phyloP scores from a whole-genome alignment of 2,329 filamentous ascomycete genomes.

The Penicillium corylophilum region DNA sequence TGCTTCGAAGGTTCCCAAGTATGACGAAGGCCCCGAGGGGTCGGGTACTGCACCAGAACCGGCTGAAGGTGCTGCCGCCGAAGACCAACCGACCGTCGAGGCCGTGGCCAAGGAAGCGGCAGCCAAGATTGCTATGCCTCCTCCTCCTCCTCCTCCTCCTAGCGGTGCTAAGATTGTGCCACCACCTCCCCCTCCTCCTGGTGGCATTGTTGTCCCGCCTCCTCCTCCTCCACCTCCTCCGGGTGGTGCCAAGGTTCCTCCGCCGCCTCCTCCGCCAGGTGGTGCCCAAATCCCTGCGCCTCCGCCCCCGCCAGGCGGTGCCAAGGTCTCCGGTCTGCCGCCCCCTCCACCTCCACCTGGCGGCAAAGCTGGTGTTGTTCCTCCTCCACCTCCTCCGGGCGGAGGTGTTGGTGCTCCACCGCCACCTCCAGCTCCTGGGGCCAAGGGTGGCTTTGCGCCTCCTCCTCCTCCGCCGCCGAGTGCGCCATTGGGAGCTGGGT shows the following conservation, averaged over 20 bases:
- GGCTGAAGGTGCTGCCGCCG: conserved; percentile 51
- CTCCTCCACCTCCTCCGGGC: conserved; percentile 38
- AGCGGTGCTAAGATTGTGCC: conserved; percentile 16
- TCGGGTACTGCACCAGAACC: conserved; percentile 7
- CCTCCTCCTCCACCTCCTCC: conserved; percentile 45
- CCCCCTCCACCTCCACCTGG: conserved; percentile 49
- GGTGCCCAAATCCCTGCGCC: conserved; percentile 48
- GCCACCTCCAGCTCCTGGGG: conserved; percentile 42
- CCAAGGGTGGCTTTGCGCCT: conserved; percentile 47
- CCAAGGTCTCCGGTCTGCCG: conserved; percentile 37
- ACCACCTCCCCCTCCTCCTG: conserved; percentile 48
- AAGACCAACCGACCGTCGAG: conserved; percentile 17
- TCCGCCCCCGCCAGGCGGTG: conserved; percentile 45
- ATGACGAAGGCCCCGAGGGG: conserved; percentile 51
- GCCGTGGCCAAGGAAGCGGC: conserved; percentile 9
- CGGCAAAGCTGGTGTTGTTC: conserved; percentile 31
- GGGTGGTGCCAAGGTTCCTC: conserved; percentile 42
- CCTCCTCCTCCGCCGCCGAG: conserved; percentile 67
- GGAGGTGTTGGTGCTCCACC: conserved; percentile 32
- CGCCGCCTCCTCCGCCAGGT: conserved; percentile 44
- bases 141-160: conserved; percentile 13
- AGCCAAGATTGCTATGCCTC: conserved; percentile 13
- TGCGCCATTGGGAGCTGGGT: conserved; percentile 54
- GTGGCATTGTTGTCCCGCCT: conserved; percentile 35
- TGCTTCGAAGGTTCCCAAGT: conserved; percentile 71